These are phyloP conservation scores for Eucalyptus polybractea DNA, from an alignment of 345 rosid species.

Conservation along the genomic window DNA sequence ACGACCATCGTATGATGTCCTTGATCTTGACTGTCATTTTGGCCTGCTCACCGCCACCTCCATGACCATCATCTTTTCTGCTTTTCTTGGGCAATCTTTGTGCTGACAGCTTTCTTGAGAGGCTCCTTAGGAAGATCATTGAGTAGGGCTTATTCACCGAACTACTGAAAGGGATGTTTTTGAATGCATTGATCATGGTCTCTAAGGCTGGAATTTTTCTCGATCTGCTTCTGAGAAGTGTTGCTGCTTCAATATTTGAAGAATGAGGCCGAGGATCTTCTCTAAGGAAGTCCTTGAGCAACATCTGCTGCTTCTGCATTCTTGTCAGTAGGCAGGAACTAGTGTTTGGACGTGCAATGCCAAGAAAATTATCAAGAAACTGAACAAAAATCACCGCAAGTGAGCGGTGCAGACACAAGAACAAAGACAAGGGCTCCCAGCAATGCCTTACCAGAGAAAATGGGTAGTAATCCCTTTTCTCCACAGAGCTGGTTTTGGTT, in stretches of 20 bases:
- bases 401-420: neutral
- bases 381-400: neutral
- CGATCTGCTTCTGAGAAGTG: conserved; percentile 8
- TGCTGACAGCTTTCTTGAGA: conserved; percentile 24
- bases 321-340: neutral
- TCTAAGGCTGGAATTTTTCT: conserved; percentile 20
- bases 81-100: neutral
- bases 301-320: neutral
- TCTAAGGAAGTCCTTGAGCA: conserved; percentile 80
- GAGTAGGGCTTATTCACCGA: conserved; percentile 13
- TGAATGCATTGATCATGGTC: conserved; percentile 37
- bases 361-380: neutral
- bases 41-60: neutral
- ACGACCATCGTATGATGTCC: conserved; percentile 83
- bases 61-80: neutral
- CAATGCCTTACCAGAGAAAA: neutral
- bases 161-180: conserved; percentile 5
- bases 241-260: neutral
- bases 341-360: neutral
- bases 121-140: conserved; percentile 33
- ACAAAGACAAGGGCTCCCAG: neutral
- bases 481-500: neutral
- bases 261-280: conserved; percentile 21
- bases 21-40: conserved; percentile 9
- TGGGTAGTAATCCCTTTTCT: neutral